These are phyloP conservation scores for Spathaspora sp. DNA, from an alignment of 1,139 yeast species.

Conservation along the genomic window DNA sequence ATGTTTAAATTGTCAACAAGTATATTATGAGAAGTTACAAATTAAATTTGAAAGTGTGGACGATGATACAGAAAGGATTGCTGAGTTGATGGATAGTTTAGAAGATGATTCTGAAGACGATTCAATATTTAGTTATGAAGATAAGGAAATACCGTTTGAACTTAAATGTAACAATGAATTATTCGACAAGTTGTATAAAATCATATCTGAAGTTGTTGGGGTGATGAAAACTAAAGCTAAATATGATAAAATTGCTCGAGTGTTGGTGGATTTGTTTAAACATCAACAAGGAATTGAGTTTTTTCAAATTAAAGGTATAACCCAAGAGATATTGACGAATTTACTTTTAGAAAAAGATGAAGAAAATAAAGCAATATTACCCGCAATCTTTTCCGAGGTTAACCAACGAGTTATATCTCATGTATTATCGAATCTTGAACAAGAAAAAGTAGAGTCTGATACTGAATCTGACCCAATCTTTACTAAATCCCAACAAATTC, in stretches of 20 bases:
- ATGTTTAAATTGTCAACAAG: conserved; percentile 23
- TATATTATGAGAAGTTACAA: conserved; percentile 19
- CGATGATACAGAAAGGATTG: conserved; percentile 26
- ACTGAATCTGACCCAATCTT: conserved; percentile 5
- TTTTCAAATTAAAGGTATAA: conserved; percentile 25
- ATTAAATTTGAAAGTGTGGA: conserved; percentile 17
- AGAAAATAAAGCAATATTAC: not conserved
- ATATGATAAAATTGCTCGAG: conserved; percentile 12
- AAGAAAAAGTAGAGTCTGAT: not conserved
- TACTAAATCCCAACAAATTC: conserved; percentile 17
- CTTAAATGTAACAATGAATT: conserved; percentile 17
- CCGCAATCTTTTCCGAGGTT: not conserved
- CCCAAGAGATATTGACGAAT: conserved; percentile 18
- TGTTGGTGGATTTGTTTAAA: conserved; percentile 27
- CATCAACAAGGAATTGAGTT: conserved; percentile 21
- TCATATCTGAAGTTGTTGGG: conserved; percentile 24
- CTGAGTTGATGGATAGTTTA: conserved; percentile 21
- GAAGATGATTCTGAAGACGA: conserved; percentile 14
- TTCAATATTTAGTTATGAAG: conserved; percentile 24
- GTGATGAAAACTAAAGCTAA: conserved; percentile 11
- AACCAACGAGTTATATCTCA: not conserved
- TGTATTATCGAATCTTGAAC: not conserved
- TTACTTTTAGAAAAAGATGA: conserved; percentile 17
- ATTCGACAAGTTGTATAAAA: conserved; percentile 22
- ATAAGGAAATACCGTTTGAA: conserved; percentile 12